Evolutionary conservation across 2,329 filamentous ascomycete species (phyloP).

Genomic region (Xylaria digitata): DNA sequence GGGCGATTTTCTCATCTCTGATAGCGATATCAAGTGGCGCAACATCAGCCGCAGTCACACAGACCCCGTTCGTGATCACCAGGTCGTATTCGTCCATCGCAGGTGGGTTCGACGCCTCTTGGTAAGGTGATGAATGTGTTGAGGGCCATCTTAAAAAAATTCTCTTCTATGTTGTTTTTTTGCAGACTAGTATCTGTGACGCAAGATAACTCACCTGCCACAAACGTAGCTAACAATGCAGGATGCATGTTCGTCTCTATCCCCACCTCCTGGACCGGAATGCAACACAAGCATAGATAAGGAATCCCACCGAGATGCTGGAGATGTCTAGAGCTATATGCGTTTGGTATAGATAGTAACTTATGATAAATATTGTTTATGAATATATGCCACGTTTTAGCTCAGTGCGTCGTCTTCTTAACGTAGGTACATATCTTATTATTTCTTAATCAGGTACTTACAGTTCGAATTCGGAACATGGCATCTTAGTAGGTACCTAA

Average conservation of each 20-base stretch:
- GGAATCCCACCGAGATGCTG: background rate
- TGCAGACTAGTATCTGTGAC: background rate
- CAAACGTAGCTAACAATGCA: constrained; percentile 7
- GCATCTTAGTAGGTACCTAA: too few species aligned
- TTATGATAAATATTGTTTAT: background rate
- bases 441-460: background rate
- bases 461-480: background rate
- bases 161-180: background rate
- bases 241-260: background rate
- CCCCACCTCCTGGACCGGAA: constrained; percentile 12
- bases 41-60: constrained; percentile 57
- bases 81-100: constrained; percentile 52
- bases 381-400: background rate
- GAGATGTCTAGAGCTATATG: background rate
- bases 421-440: background rate
- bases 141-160: background rate
- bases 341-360: too few species aligned
- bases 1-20: constrained; percentile 56
- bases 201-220: constrained; percentile 4
- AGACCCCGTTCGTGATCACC: constrained; percentile 57
- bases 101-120: background rate
- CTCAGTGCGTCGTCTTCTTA: too few species aligned
- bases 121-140: background rate
- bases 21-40: constrained; percentile 57
- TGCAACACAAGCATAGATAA: constrained; percentile 20